Evolutionary conservation across 768 basidiomycete genomes (phyloP), one percentile per base, ranked within the genome.

Genomic region (Pluteus cervinus): DNA sequence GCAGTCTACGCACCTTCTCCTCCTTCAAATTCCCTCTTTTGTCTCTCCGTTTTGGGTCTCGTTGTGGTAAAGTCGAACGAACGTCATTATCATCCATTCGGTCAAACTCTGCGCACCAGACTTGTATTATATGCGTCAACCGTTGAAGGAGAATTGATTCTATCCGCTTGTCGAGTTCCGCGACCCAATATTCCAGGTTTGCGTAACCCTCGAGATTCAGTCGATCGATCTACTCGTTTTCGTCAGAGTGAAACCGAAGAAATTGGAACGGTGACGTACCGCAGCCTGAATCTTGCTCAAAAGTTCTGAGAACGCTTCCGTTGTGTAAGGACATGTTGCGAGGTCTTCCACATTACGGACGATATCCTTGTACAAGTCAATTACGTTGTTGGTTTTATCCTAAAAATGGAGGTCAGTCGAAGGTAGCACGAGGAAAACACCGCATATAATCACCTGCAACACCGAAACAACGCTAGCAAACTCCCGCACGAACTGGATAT

Each of bases 191-290:
- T 49, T 97, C 94, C 30, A 99, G 73, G 54, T 94, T 90, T 15
- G 88, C 79, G 48, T 94, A 99, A 11, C 96, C 94, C 55, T 98
- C 94, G 45, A 99, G 62, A 55, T 97, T 98, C 43, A 99, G 71
- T 24, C 84, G 77, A 60, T 98, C 96, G 44, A 97, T 90, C 84
- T 92, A 46, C 3, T 14, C 11, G 7, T 2, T 24, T 29, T 12
- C 24, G 6, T 16, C 24, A 32, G 15, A 40, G 11, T 15, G 20
- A n/a, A 11, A 18, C 6, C 24, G 5, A 37, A 12, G 20, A 21
- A 21, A 5, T 26, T 33, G 28, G 20, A 12, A 12, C 17, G n/a
- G 20, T 25, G 2, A 63, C 84, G 36, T 53, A 91, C 89, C 9
- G 86, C 86, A 43, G 81, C 77, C 55, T 99, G 96, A 25, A 98